Base-by-base conservation (phyloP, 208 protist species). In the Crithidia brevicula region DNA sequence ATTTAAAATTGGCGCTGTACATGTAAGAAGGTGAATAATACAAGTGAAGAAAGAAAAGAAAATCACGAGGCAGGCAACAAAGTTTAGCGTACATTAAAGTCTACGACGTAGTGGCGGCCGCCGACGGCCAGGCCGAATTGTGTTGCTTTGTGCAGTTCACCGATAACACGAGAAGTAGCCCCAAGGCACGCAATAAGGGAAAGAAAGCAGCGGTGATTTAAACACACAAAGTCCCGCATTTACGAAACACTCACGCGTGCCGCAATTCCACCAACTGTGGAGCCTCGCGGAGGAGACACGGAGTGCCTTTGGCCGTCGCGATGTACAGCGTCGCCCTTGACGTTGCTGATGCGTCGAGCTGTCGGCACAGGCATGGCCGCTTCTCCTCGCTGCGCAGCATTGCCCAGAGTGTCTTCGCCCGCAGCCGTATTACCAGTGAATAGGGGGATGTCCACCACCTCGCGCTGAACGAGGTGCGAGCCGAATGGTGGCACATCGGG, bases 171-270 rank as follows among this genome's bases (percentile, higher is more conserved):
- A 13, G 10, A 63, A 40, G 10, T 23, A 54, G 25, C 36, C 6
- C 23, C 43, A 18, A 51, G 30, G 11, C 28, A 40, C 31, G 33
- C 46, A 27, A 54, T 6, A 18, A 36, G 8, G 4, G 13, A 54
- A 18, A 36, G 20, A 47, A 20, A 13, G 20, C 42, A 36, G 50
- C 50, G 23, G 28, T 54, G 36, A 33, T 47, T 11, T 23, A 25
- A 7, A 10, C 46, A 30, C 34, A 54, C 20, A 34, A 4, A 36
- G 4, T 16, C 28, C 23, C n/a, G 56, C 38, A 63, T 20, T 51
- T 10, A 94, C 69, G 53, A 87, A 67, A 63, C 86, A 89, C 36
- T 65, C 79, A 82, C 40, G 72, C 79, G 70, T 91, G 86, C 7
- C 66, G 72, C 18, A 43, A 0, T 4, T 40, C 53, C 18, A 31